Evolutionary conservation across 192 early-diverging fungal genomes (phyloP), one percentile per base, ranked within the genome.

Genomic region (Coemansia sp.): DNA sequence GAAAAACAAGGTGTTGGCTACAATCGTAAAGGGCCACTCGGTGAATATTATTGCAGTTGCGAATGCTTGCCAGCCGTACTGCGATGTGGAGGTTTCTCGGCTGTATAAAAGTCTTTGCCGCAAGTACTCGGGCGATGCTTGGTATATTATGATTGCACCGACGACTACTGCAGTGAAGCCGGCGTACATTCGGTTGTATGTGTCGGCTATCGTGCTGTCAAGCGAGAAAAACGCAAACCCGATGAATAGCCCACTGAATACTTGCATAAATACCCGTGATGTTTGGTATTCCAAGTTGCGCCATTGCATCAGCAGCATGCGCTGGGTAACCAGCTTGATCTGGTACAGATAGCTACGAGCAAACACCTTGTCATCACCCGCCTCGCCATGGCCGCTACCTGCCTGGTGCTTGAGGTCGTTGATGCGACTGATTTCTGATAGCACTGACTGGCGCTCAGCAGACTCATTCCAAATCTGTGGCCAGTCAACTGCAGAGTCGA

Each of bases 151-250:
- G 13, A 80, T 59, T 19, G 82, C 76, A 12, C 78, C 78, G 51
- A 87, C 63, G 5, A 83, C 52, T 8, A 70, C 59, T 46, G 59
- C 61, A 44, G 71, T 56, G 56, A 81, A 83, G 21, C 80, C 62
- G 39, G 66, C 68, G 52, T 86, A 81, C 28, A 84, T 74, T 61
- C 79, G 78, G 68, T 83, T 82, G 54, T 80, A 78, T 55, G 84
- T 63, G 49, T 82, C 84, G n/a, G 57, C 33, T 28, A 79, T 58
- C 18, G 63, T 58, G 56, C 82, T 57, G 58, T 60, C 65, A 11
- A 87, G 73, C 47, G 84, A 81, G 77, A 76, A 86, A 69, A 85
- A 91, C 10, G 84, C 69, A 73, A 91, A 83, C 36, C 86, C 85
- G 68, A 83, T 73, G n/a, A 87, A 60, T n/a, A 91, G 63, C 46